These are phyloP conservation scores for Odonthalia washingtoniensis DNA, from an alignment of 31 red algal species.

Conservation along the genomic window DNA sequence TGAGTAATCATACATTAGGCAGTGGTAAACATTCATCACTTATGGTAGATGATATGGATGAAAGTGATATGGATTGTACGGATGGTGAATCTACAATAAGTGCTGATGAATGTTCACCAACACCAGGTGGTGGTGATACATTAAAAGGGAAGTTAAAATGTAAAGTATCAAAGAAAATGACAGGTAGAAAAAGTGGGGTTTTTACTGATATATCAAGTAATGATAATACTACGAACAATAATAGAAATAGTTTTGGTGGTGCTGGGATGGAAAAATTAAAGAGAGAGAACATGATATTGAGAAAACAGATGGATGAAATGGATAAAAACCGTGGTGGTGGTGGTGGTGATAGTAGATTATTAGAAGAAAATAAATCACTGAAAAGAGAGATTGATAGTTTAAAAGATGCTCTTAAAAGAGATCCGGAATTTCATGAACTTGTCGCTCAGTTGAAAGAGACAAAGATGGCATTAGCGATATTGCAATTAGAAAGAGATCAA, in stretches of 20 bases:
- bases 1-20: too few relatives aligned
- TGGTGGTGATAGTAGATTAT: slow-evolving; percentile 33
- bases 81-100: slow-evolving; percentile 32
- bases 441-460: slow-evolving; percentile 84
- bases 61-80: slow-evolving; percentile 38
- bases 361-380: slow-evolving; percentile 55
- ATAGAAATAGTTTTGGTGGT: slow-evolving; percentile 42
- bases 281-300: slow-evolving; percentile 70
- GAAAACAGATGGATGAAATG: slow-evolving; percentile 72
- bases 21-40: too few relatives aligned
- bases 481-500: slow-evolving; percentile 81
- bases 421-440: slow-evolving; percentile 69
- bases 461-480: slow-evolving; percentile 81
- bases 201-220: not conserved
- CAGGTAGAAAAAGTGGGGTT: slow-evolving; percentile 21
- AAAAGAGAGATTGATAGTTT: slow-evolving; percentile 69
- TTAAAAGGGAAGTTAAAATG: slow-evolving; percentile 65
- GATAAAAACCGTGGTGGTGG: slow-evolving; percentile 16
- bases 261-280: slow-evolving; percentile 48
- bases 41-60: slow-evolving; percentile 49
- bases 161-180: slow-evolving; percentile 55
- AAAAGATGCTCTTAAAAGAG: slow-evolving; percentile 52
- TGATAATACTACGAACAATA: slow-evolving; percentile 31
- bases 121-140: slow-evolving; percentile 55
- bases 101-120: slow-evolving; percentile 46